These are phyloP conservation scores for Phaeomoniella chlamydospora DNA, from an alignment of 2,329 filamentous ascomycete genomes.

Conservation along the genomic window DNA sequence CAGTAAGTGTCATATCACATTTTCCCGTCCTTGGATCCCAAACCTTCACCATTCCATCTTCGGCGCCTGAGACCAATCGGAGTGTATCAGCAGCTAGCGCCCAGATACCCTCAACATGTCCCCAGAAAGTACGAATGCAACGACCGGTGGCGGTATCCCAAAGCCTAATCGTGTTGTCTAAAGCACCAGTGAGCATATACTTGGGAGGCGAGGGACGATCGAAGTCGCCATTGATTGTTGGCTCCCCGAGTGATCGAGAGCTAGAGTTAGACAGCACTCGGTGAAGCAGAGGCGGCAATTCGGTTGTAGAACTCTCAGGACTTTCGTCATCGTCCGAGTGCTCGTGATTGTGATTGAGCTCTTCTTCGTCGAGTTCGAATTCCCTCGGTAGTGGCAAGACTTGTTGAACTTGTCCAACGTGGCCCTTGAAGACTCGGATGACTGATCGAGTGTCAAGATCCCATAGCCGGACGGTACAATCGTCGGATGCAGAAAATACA, in stretches of 20 bases:
- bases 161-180: slow-evolving; percentile 81
- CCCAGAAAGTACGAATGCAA: slow-evolving; percentile 86
- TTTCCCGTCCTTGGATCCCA: slow-evolving; percentile 89
- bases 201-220: slow-evolving; percentile 61
- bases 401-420: slow-evolving; percentile 92
- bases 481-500: slow-evolving; percentile 84
- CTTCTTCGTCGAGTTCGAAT: slow-evolving; percentile 69
- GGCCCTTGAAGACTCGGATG: slow-evolving; percentile 66
- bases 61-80: slow-evolving; percentile 73
- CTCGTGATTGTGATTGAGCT: slow-evolving; percentile 7
- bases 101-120: slow-evolving; percentile 94
- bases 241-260: slow-evolving; percentile 4
- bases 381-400: slow-evolving; percentile 71
- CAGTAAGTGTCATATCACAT: slow-evolving; percentile 83
- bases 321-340: slow-evolving; percentile 6
- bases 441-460: slow-evolving; percentile 73
- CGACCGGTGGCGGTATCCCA: slow-evolving; percentile 78
- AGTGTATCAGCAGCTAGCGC: slow-evolving; percentile 78
- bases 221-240: slow-evolving; percentile 24
- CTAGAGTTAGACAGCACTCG: slow-evolving; percentile 1
- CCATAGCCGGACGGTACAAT: slow-evolving; percentile 84
- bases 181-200: slow-evolving; percentile 84
- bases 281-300: slow-evolving; percentile 1
- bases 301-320: slow-evolving; percentile 7
- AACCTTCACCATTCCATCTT: slow-evolving; percentile 89